These are phyloP conservation scores for Hygrophorus russula DNA, from an alignment of 768 basidiomycete genomes.

Conservation along the genomic window DNA sequence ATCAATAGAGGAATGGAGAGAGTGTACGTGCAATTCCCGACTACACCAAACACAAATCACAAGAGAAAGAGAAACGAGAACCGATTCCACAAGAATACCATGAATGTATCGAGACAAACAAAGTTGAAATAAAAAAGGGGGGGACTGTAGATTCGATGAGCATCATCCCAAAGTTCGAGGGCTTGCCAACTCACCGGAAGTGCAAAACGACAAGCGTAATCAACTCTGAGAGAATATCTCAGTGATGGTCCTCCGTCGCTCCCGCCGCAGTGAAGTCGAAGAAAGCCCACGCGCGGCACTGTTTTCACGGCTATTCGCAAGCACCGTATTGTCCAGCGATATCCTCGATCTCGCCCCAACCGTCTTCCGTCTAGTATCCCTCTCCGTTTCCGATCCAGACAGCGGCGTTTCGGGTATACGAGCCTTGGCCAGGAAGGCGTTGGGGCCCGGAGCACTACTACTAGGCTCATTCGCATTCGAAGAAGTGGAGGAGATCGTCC, in stretches of 20 bases:
- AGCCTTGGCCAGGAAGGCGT: too few relatives aligned
- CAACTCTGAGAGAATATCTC: slow-evolving; percentile 5
- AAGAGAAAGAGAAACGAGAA: neutral
- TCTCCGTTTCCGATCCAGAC: slow-evolving; percentile 36
- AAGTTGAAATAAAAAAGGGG: neutral
- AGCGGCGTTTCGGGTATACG: slow-evolving; percentile 8
- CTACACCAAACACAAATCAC: neutral
- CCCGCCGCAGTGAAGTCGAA: neutral
- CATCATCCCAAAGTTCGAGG: neutral
- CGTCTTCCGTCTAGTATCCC: slow-evolving; percentile 32
- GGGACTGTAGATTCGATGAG: neutral
- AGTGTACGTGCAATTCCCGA: neutral
- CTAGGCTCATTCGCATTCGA: slow-evolving; percentile 13
- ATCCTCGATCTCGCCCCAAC: slow-evolving; percentile 8
- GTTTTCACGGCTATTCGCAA: neutral
- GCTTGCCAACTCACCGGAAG: neutral
- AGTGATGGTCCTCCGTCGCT: slow-evolving; percentile 4
- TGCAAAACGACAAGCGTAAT: neutral
- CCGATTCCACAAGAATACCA: neutral
- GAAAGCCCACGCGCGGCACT: neutral
- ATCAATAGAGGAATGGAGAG: neutral
- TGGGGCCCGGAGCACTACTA: slow-evolving; percentile 9
- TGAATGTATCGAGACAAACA: neutral
- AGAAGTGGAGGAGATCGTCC: slow-evolving; percentile 9
- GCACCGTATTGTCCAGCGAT: slow-evolving; percentile 1